Base-by-base conservation (phyloP, 2,329 filamentous ascomycete species). In the Teratosphaeria destructans region DNA sequence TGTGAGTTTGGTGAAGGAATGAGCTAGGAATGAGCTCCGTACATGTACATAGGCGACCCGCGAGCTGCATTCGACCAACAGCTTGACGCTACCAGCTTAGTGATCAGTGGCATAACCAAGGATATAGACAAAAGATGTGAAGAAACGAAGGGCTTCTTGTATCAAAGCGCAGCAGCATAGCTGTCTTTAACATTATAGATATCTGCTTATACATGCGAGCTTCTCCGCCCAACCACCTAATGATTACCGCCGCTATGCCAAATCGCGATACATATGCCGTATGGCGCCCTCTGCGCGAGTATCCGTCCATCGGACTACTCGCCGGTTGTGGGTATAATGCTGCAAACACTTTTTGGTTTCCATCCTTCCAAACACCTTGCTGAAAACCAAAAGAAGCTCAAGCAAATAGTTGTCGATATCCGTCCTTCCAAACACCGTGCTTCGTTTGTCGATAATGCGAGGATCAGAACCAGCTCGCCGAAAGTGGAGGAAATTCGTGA, bases 201-300 rank as follows among this genome's bases (percentile, higher is more conserved):
- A 49, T 49, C 8, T 49, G 43, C 26, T 23, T 49, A 49, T 10
- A 49, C n/a, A 32, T 54, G 53, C 53, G 53, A 32, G 53, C 19
- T 32, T 16, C 10, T 6, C 11, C 16, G 23, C 52, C 23, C 23
- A 54, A 54, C 19, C 53, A 54, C 12, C 23, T 7, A 19, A 53
- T 54, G 29, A 54, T 54, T 19, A 32, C 53, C 27, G 14, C 27
- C 16, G n/a, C 23, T 26, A 32, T 32, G 27, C 53, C 23, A 19
- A 37, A 16, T 23, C 43, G 19, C 43, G n/a, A 49, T 49, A 49
- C 53, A 54, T 32, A 19, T 54, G 14, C 27, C 27, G 32, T 58
- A 16, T 37, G 56, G 56, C 59, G 59, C 59, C 59, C 56, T 55
- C 56, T 60, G 56, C 59, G 52, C 56, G 52, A 55, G 34, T 57